Evolutionary conservation across 2,329 filamentous ascomycete species (phyloP).

Genomic region (Daldinia sp.): DNA sequence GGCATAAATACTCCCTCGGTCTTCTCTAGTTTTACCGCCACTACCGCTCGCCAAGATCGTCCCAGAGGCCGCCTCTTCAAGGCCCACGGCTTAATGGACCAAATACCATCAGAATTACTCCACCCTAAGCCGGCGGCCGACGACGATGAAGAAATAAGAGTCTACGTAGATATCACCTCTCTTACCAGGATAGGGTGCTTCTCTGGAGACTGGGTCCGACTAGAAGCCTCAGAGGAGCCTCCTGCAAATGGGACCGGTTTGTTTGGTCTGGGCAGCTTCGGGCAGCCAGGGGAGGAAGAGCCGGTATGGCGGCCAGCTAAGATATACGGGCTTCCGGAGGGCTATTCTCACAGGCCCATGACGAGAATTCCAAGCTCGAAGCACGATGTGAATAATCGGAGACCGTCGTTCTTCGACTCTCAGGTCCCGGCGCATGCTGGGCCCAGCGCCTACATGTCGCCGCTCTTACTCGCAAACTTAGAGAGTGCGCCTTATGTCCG

Average conservation of each 20-base stretch:
- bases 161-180: constrained; percentile 89
- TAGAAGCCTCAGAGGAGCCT: constrained; percentile 80
- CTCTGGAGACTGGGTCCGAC: constrained; percentile 93
- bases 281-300: constrained; percentile 67
- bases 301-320: constrained; percentile 81
- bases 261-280: constrained; percentile 74
- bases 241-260: constrained; percentile 70
- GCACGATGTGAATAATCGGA: constrained; percentile 57
- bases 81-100: constrained; percentile 75
- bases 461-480: constrained; percentile 86
- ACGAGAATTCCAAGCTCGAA: constrained; percentile 67
- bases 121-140: constrained; percentile 80
- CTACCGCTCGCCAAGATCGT: constrained; percentile 78
- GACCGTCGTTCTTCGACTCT: constrained; percentile 71
- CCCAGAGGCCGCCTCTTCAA: constrained; percentile 83
- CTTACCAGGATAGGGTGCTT: constrained; percentile 93
- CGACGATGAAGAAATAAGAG: constrained; percentile 87
- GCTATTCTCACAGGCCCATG: constrained; percentile 67
- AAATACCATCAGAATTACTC: constrained; percentile 78
- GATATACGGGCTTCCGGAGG: constrained; percentile 88
- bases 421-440: constrained; percentile 69
- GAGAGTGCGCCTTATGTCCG: constrained; percentile 80
- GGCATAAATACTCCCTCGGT: constrained; percentile 86
- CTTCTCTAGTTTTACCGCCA: constrained; percentile 86
- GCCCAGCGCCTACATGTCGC: constrained; percentile 78